Base-by-base conservation (phyloP, 108 stramenopile genomes). In the Cyclotella kingstonii region DNA sequence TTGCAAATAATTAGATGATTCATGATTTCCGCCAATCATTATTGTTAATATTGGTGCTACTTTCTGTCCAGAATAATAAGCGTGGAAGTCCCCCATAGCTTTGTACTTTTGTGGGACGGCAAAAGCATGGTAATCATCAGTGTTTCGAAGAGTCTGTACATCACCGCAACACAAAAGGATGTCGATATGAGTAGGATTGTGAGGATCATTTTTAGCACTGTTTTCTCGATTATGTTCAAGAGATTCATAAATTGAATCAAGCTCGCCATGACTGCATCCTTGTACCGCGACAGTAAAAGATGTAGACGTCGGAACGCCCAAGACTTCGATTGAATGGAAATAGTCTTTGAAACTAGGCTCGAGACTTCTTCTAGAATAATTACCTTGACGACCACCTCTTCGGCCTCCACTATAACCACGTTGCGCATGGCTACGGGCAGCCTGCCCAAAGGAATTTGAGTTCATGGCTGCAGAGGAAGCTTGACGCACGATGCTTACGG, bases 21-120 rank as follows among this genome's bases (percentile, higher is more conserved):
- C 99, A 72, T 99, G 99, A 83, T 99, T 99, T 0, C 99, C 99
- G 25, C 97, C 98, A 53, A 99, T 89, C 76, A 98, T 94, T 4
- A 99, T 63, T 4, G 97, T 98, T 25, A 90, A 66, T 30, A 96
- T 83, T 0, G 97, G 98, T 17, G 97, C 98, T 3, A 58, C 50
- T 39, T 77, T 75, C 26, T 79, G 84, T 12, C 98, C 99, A 30
- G 84, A 76, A 66, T 97, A 98, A 66, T 98, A 99, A 55, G 75
- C 74, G 51, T 88, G 81, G 63, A 99, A 99, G 25, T 78, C 60
- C 2, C 91, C 93, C 63, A 99, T 76, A 5, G 46, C 38, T 42
- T 83, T 82, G 75, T 96, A 98, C 68, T 99, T 98, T 19, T 77
- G 78, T 2, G 99, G 99, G 22, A 95, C 93, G 18, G 89, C 80